phyloP scores from a whole-genome alignment of 805 yeast species.

The Lipomyces spencermartinsiae region DNA sequence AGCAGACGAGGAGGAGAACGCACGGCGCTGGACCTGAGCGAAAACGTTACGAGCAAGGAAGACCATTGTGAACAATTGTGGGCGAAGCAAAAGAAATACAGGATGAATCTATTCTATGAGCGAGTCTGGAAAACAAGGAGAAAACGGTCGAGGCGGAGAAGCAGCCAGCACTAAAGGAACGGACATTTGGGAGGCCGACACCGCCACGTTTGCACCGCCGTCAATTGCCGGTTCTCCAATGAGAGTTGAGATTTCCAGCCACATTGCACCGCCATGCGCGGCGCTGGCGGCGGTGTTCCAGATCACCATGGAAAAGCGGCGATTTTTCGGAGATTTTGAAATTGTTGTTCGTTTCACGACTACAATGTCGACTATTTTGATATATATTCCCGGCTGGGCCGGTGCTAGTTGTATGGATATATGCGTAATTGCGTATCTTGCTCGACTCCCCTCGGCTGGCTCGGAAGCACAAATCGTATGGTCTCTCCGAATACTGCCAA shows the following conservation, averaged over 20 bases:
- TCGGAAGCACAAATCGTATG: too few relatives aligned
- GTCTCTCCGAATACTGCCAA: too few relatives aligned
- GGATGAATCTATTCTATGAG: not conserved
- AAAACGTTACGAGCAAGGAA: constrained; percentile 33
- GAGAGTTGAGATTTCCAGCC: not conserved
- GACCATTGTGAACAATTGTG: constrained; percentile 29
- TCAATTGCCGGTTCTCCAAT: not conserved
- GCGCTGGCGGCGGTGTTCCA: constrained; percentile 4
- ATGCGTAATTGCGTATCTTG: too few relatives aligned
- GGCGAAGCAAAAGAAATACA: not conserved
- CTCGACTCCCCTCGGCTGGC: too few relatives aligned
- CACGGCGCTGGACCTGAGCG: constrained; percentile 38
- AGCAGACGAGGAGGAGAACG: constrained; percentile 38
- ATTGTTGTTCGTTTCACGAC: not conserved
- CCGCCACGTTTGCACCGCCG: constrained; percentile 4
- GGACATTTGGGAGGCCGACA: not conserved
- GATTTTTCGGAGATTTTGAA: not conserved
- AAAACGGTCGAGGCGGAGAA: not conserved
- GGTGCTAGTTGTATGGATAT: not conserved
- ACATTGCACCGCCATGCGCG: constrained; percentile 6
- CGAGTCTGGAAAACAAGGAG: not conserved
- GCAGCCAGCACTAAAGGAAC: not conserved
- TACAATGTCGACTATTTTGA: not conserved
- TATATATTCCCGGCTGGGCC: not conserved
- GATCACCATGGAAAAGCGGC: not conserved